phyloP scores from a whole-genome alignment of 2,329 filamentous ascomycete species.

The Penicillium brevicompactum region DNA sequence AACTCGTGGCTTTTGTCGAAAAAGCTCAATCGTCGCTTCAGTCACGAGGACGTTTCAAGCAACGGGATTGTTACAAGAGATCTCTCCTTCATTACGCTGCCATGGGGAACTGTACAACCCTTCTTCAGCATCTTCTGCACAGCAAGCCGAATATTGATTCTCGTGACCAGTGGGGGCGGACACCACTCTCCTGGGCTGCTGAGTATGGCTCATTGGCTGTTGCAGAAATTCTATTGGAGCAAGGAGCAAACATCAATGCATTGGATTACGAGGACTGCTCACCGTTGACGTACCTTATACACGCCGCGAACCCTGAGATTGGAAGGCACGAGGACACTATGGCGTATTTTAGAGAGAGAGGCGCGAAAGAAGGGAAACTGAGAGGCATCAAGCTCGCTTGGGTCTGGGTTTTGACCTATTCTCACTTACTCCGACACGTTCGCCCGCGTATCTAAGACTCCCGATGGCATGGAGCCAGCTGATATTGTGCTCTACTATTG shows the following conservation, averaged over 20 bases:
- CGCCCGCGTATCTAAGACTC: background rate
- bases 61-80: background rate
- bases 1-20: constrained; percentile 3
- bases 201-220: background rate
- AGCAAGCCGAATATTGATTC: background rate
- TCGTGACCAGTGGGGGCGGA: background rate
- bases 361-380: background rate
- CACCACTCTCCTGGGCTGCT: background rate
- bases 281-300: background rate
- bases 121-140: background rate
- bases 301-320: background rate
- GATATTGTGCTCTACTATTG: background rate
- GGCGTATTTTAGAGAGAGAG: background rate
- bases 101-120: background rate
- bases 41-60: background rate
- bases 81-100: constrained; percentile 1
- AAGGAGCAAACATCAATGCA: constrained; percentile 1
- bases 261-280: background rate
- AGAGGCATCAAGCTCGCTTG: background rate
- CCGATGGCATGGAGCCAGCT: background rate
- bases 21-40: background rate
- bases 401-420: background rate
- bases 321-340: background rate
- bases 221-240: background rate
- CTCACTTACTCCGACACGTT: background rate